Percentiles rank a stretch among this genome's conserved stretches.
These are phyloP conservation scores for Gossypium aridum DNA, from an alignment of 441 rosid species.

Conservation along the genomic window DNA sequence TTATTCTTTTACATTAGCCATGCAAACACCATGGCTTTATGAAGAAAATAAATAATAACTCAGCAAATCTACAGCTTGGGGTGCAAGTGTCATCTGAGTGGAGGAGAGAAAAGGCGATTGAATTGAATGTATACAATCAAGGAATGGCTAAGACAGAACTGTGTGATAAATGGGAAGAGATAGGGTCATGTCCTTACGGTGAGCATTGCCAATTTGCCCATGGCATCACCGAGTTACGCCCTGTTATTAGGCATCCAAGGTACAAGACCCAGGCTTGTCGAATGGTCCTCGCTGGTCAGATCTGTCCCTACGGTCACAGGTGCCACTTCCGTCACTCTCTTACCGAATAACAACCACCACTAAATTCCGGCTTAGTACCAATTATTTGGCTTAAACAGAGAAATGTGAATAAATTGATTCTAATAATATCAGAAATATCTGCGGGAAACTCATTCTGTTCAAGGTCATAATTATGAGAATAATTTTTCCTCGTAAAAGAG, in stretches of 20 bases:
- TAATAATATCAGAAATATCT: not conserved
- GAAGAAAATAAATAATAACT: too few species aligned
- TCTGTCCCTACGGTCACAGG: conserved; percentile 70
- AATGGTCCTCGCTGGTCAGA: conserved; percentile 56
- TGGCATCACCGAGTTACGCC: conserved; percentile 67
- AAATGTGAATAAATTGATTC: not conserved
- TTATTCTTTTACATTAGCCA: too few species aligned
- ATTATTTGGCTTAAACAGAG: not conserved
- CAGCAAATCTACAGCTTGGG: conserved; percentile 28
- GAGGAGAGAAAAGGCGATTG: conserved; percentile 43
- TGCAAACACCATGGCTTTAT: too few species aligned
- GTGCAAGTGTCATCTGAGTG: conserved; percentile 28
- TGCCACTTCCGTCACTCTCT: conserved; percentile 85
- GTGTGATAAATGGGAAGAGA: conserved; percentile 89
- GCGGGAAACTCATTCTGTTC: not conserved
- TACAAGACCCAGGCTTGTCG: conserved; percentile 75
- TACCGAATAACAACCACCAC: conserved; percentile 45
- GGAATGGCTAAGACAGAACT: conserved; percentile 78
- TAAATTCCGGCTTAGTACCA: conserved; percentile 31
- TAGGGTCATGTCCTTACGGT: conserved; percentile 63
- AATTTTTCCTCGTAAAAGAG: not conserved
- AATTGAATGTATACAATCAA: conserved; percentile 53
- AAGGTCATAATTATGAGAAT: not conserved
- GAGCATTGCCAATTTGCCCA: conserved; percentile 77
- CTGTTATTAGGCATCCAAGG: conserved; percentile 69